Base-by-base conservation (phyloP, 2,329 filamentous ascomycete genomes). In the Fusarium albidum region DNA sequence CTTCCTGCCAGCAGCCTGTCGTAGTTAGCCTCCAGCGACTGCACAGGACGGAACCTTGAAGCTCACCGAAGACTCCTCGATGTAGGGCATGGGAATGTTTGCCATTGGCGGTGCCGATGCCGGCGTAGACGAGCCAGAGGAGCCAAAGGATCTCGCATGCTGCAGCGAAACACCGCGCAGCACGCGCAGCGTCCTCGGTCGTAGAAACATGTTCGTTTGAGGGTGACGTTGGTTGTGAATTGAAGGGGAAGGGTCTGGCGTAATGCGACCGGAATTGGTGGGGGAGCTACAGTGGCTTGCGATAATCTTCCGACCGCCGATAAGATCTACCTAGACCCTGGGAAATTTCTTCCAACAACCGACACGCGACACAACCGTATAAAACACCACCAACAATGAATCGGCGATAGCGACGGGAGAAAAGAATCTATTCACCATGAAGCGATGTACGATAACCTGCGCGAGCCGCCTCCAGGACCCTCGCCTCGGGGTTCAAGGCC, bases 1-100 rank as follows among this genome's bases (percentile, higher is more conserved):
- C 71, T 88, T 87, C 82, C 89, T 90, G 57, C 89, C 89, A 61
- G 87, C 87, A 67, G 87, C 82, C 89, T 92, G 67, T 67, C 51
- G n/a, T 25, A 31, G 47, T 75, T 63, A 75, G 72, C 48, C 21
- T 15, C n/a, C 14, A 15, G 31, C 40, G 52, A 42, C 32, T 29
- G 10, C 17, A 5, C 10, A 12, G 18, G 27, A 43, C 9, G 13
- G 13, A 40, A 10, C 35, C 15, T 38, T 13, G 15, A 39, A 57
- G 64, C 74, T 68, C 60, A 76, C 74, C 63, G 74, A 74, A 18
- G 73, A 75, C 70, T 76, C 74, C 62, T 76, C 74, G 67, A 86
- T 85, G 65, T 84, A 85, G 1, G 83, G 83, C 73, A 86, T 78
- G 13, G 83, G 83, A 51, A 86, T 80, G 55, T 77, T 74, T 43